Evolutionary conservation across 2,329 filamentous ascomycete species (phyloP), one percentile per base, ranked within the genome.

Genomic region (Fusarium sp.): DNA sequence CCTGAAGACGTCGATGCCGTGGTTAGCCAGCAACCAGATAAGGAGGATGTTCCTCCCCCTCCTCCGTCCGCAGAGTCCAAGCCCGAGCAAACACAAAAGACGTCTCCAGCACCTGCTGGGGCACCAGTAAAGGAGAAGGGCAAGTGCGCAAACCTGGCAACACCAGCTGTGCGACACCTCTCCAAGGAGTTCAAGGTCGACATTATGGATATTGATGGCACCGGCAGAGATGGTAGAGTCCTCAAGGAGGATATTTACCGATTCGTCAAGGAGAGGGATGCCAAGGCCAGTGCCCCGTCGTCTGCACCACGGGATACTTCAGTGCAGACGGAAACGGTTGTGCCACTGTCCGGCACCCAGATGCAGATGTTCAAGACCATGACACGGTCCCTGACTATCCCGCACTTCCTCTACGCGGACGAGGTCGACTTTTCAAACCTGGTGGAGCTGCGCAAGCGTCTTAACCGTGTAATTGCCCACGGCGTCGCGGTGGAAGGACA

Each of bases 291-390:
- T 20, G 66, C 50, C 33, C 81, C 71, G 27, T 18, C 77, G 5
- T 39, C 62, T 13, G 66, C 64, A 27, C 62, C 75, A 24, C 64
- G 64, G 39, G 75, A 82, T 71, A 76, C 82, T 24, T 77, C 84
- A 10, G 84, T 85, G 54, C 92, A 94, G 82, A 85, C 85, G 64
- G 97, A 98, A 83, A 93, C 91, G 10, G 83, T 87, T 2, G 87
- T 92, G 35, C 86, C 90, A 67, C 86, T 99, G 71, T 94, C 94
- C 14, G 92, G 92, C 41, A 93, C 94, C 16, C 96, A 98, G 84
- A 88, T 90, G 41, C 93, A 95, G 81, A 99, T 99, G 97, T 98
- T 98, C 91, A 98, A 97, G 86, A 90, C 92, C 69, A 99, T 99
- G 97, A 98, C 96, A 16, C 92, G 92, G 68, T 98, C 96, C 3